Base-by-base conservation (phyloP, 495 filamentous ascomycete species). In the Aspergillus baeticus region DNA sequence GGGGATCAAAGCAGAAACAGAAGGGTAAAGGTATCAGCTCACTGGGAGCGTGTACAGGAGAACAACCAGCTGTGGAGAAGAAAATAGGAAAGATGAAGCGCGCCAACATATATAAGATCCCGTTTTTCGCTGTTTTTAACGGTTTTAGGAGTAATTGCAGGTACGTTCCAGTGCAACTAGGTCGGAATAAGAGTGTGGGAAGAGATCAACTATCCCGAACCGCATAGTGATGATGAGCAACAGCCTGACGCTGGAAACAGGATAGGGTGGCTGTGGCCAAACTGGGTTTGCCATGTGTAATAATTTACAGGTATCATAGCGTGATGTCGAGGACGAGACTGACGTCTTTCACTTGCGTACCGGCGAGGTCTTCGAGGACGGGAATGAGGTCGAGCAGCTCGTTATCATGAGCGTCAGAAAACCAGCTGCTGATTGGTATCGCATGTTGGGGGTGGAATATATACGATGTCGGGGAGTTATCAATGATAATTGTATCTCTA, bases 371-470 rank as follows among this genome's bases (percentile, higher is more conserved):
- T 80, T 98, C 95, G 62, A 99, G 90, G 61, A 99, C 94, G 18
- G 94, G 94, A 68, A 99, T 99, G 58, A 99, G 80, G 68, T 99
- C 94, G 63, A 99, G 81, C 55, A 99, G 83, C 80, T 99, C 94
- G 72, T 99, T 99, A 77, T 99, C 94, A 74, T 99, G 94, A 54
- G 95, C 94, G 76, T 99, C 94, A 65, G 92, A 97, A 78, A 99
- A 99, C 94, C 94, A 99, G 81, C 93, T 97, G 82, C 93, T 97
- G 76, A 99, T 99, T 20, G 94, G 94, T 42, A 99, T 94, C 54
- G 94, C 94, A 72, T 99, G 94, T 77, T 99, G 93, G 13, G 95
- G 94, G 64, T 99, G 94, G 80, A 99, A 99, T 65, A 98, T 98
- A 74, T 99, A 99, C 18, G 92, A 96, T 14, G 95, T 99, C 15